These are phyloP conservation scores for Colletotrichum sp. DNA, from an alignment of 2,329 filamentous ascomycete genomes.

Conservation along the genomic window DNA sequence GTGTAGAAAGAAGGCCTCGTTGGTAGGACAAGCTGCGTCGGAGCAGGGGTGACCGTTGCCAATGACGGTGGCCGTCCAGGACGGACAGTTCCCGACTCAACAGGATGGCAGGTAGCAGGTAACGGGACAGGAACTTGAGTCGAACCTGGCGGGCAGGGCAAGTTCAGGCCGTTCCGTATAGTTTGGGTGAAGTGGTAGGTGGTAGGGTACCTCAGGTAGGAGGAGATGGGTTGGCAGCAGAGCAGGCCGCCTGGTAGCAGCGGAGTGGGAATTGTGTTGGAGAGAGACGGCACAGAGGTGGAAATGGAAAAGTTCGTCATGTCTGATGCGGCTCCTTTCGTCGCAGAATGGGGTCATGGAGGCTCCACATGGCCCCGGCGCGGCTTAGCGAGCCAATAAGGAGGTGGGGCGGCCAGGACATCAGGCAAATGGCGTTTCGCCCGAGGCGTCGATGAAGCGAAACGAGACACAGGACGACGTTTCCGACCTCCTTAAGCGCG, in stretches of 20 bases:
- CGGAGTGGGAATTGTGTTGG: not conserved
- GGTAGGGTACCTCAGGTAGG: not conserved
- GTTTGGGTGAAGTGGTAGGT: not conserved
- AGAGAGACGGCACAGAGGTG: not conserved
- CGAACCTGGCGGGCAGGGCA: slow-evolving; percentile 2
- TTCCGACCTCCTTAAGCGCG: slow-evolving; percentile 8
- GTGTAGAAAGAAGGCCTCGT: not conserved
- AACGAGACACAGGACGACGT: slow-evolving; percentile 26
- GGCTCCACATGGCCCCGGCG: slow-evolving; percentile 21
- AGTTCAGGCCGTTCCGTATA: not conserved
- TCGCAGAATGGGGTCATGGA: slow-evolving; percentile 32
- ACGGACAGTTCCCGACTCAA: slow-evolving; percentile 10
- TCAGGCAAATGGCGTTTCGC: slow-evolving; percentile 42
- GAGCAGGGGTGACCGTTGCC: not conserved
- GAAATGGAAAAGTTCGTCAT: not conserved
- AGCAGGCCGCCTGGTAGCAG: not conserved
- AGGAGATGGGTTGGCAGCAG: not conserved
- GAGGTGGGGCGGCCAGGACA: slow-evolving; percentile 21
- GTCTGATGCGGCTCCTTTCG: slow-evolving; percentile 35
- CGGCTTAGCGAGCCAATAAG: slow-evolving; percentile 26
- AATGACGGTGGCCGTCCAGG: not conserved
- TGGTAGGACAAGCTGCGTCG: not conserved
- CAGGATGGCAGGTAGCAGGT: slow-evolving; percentile 16
- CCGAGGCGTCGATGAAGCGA: slow-evolving; percentile 41
- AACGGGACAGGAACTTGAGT: slow-evolving; percentile 6